phyloP scores from a whole-genome alignment of 2,329 filamentous ascomycete genomes.

The Colletotrichum godetiae region DNA sequence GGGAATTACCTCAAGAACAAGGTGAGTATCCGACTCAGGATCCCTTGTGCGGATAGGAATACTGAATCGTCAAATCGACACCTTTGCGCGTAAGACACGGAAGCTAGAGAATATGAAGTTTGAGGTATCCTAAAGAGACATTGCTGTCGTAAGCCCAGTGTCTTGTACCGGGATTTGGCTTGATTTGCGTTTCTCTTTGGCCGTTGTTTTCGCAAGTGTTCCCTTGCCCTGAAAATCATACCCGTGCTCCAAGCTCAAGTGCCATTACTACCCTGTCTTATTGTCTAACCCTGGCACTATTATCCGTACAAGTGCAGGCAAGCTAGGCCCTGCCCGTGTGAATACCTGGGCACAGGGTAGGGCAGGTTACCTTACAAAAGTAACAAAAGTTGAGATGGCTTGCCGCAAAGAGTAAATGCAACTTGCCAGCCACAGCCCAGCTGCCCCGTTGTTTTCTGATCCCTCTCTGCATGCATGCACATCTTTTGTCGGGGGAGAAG shows the following conservation, averaged over 20 bases:
- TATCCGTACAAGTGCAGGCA: background rate
- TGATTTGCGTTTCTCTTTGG: background rate
- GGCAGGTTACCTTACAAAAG: background rate
- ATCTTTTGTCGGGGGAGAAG: background rate
- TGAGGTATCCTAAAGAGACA: background rate
- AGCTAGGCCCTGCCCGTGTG: conserved; percentile 4
- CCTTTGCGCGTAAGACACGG: background rate
- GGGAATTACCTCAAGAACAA: background rate
- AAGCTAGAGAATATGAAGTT: background rate
- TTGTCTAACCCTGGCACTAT: background rate
- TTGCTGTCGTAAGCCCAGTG: background rate
- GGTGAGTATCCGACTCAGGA: background rate
- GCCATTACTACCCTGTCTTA: background rate
- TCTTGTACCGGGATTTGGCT: background rate
- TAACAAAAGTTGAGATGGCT: conserved; percentile 10
- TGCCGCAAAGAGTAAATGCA: conserved; percentile 1
- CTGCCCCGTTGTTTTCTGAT: conserved; percentile 17
- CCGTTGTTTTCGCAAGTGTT: background rate
- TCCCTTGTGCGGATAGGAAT: conserved; percentile 15
- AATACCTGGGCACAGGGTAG: background rate
- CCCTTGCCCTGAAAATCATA: conserved; percentile 22
- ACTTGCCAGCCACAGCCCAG: conserved; percentile 21
- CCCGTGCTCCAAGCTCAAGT: background rate
- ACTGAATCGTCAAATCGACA: background rate
- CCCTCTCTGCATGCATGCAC: conserved; percentile 7